phyloP scores from a whole-genome alignment of 306 rosid genomes.

The Prunus mira region DNA sequence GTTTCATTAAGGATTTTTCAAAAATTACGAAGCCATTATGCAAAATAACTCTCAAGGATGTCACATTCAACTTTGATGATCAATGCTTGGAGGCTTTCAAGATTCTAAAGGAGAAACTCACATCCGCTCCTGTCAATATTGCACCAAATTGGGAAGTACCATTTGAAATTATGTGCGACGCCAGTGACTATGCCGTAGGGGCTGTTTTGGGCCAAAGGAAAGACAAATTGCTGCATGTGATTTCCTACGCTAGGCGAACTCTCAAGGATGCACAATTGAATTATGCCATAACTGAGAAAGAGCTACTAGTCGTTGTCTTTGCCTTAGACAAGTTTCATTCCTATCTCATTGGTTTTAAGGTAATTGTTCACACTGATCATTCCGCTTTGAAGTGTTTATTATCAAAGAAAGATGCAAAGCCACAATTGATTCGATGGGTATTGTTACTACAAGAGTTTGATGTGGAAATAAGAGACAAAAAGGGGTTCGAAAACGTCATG shows the following conservation, averaged over 20 bases:
- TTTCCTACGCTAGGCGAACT: too few species aligned
- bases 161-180: background rate
- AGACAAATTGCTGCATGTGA: background rate
- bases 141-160: background rate
- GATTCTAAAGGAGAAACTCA: background rate
- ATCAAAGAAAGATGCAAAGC: too few species aligned
- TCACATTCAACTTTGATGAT: background rate
- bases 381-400: too few species aligned
- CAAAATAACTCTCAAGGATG: background rate
- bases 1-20: background rate
- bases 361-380: too few species aligned
- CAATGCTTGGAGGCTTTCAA: background rate
- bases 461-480: too few species aligned
- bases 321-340: too few species aligned
- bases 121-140: background rate
- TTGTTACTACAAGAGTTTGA: too few species aligned
- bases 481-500: background rate
- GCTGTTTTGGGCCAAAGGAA: background rate
- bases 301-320: too few species aligned
- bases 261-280: background rate
- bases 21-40: background rate
- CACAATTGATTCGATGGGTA: too few species aligned
- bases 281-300: too few species aligned
- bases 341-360: too few species aligned
- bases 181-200: background rate